Evolutionary conservation across 352 stramenopile genomes (phyloP).

Genomic region (Globisporangium parvum): DNA sequence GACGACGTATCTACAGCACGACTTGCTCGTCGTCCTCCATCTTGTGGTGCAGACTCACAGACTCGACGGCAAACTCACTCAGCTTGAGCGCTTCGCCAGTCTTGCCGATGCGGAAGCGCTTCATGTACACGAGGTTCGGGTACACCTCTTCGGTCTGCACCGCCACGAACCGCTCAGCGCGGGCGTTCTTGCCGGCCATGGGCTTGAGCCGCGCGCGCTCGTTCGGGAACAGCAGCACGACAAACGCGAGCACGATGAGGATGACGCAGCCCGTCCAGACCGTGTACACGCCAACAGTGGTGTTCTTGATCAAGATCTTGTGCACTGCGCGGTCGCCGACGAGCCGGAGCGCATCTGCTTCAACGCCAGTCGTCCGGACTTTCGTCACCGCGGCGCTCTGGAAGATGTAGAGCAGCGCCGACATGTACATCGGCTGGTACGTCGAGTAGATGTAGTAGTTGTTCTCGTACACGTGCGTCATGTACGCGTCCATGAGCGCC

Average conservation of each 20-base stretch:
- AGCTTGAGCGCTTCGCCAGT: slow-evolving; percentile 69
- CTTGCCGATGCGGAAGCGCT: slow-evolving; percentile 66
- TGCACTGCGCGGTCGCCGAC: slow-evolving; percentile 18
- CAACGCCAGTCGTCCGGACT: not conserved
- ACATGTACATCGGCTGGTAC: slow-evolving; percentile 31
- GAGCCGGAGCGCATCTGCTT: slow-evolving; percentile 1
- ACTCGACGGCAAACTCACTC: slow-evolving; percentile 60
- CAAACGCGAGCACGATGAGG: slow-evolving; percentile 28
- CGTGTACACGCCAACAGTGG: slow-evolving; percentile 39
- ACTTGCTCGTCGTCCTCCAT: slow-evolving; percentile 72
- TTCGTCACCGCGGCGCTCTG: slow-evolving; percentile 37
- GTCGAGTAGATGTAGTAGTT: slow-evolving; percentile 20
- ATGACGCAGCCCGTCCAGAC: slow-evolving; percentile 21
- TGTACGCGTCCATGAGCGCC: slow-evolving; percentile 24
- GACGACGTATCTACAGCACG: too few relatives aligned
- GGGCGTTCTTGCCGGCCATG: slow-evolving; percentile 42
- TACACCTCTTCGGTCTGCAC: slow-evolving; percentile 71
- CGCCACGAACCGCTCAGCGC: slow-evolving; percentile 55
- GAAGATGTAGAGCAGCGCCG: slow-evolving; percentile 47
- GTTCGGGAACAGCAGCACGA: slow-evolving; percentile 46
- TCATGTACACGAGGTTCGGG: slow-evolving; percentile 75
- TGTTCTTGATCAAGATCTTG: slow-evolving; percentile 54
- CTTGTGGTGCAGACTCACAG: slow-evolving; percentile 49
- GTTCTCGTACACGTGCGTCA: slow-evolving; percentile 23
- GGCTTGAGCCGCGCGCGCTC: slow-evolving; percentile 42